Conservation (phyloP, 2,329 filamentous ascomycete genomes). For the Colletotrichum sp. region DNA sequence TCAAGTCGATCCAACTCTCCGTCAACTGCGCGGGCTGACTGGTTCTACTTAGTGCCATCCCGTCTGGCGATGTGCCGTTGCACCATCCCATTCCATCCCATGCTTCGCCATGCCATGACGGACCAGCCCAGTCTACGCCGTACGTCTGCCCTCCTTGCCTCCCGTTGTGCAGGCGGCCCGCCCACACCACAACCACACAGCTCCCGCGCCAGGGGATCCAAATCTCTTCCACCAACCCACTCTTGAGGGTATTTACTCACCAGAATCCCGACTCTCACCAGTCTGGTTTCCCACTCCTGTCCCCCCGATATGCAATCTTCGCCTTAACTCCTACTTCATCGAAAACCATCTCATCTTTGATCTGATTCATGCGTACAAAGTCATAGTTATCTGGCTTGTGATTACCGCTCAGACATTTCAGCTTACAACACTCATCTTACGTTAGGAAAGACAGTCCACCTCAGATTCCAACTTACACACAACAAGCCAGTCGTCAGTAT, state of each 20-base stretch:
- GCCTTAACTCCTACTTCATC: background rate
- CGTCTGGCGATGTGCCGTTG: background rate
- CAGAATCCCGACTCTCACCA: background rate
- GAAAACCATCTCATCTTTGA: background rate
- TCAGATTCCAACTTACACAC: background rate
- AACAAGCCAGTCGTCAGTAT: background rate
- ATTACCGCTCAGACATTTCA: background rate
- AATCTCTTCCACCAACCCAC: slow-evolving; percentile 4
- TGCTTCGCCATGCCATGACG: background rate
- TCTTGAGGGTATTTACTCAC: slow-evolving; percentile 3
- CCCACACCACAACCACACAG: slow-evolving; percentile 14
- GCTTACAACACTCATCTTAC: background rate
- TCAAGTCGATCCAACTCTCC: background rate
- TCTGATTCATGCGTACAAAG: background rate
- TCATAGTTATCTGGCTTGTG: background rate
- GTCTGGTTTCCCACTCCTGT: background rate
- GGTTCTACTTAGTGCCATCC: background rate
- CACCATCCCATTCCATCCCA: background rate
- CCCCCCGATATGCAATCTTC: background rate
- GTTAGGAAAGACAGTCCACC: background rate
- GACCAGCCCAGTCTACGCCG: background rate
- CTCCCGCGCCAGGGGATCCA: slow-evolving; percentile 14
- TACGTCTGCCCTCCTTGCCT: background rate
- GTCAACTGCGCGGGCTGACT: background rate
- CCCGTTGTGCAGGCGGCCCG: background rate